Conservation (phyloP, 2,329 filamentous ascomycete species). For the Trichophyton benhamiae region DNA sequence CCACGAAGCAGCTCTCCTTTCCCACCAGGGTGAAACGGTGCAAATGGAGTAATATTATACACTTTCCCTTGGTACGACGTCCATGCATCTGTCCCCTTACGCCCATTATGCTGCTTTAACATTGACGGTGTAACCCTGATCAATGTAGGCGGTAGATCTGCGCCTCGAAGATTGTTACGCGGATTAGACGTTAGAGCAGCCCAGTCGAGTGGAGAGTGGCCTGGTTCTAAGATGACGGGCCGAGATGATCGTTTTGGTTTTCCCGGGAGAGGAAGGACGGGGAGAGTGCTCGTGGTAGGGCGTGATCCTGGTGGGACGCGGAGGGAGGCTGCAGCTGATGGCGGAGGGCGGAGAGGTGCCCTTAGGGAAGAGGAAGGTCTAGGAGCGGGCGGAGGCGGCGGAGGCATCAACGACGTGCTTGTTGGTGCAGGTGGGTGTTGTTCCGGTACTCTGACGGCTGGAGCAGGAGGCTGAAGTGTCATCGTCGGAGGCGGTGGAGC, state of each 20-base stretch:
- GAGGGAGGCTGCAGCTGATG: slow-evolving; percentile 34
- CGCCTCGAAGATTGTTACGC: slow-evolving; percentile 53
- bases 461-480: background rate
- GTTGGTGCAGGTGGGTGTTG: background rate
- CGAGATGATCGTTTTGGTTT: slow-evolving; percentile 36
- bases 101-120: slow-evolving; percentile 65
- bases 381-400: slow-evolving; percentile 16
- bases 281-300: slow-evolving; percentile 32
- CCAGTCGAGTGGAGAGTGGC: slow-evolving; percentile 94
- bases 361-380: slow-evolving; percentile 11
- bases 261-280: slow-evolving; percentile 32
- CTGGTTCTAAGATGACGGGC: slow-evolving; percentile 69
- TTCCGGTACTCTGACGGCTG: background rate
- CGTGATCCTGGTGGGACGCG: slow-evolving; percentile 28
- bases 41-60: slow-evolving; percentile 85
- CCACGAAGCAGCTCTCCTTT: slow-evolving; percentile 48
- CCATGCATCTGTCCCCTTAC: slow-evolving; percentile 80
- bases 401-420: slow-evolving; percentile 10
- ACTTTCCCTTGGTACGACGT: slow-evolving; percentile 78
- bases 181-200: slow-evolving; percentile 58
- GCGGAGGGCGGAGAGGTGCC: slow-evolving; percentile 28
- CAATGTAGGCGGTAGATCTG: slow-evolving; percentile 38
- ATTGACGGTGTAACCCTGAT: slow-evolving; percentile 70
- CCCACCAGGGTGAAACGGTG: slow-evolving; percentile 80
- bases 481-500: background rate